Evolutionary conservation across 371 early-diverging fungal species (phyloP), one percentile per base, ranked within the genome.

Genomic region (Mucor saturninus): DNA sequence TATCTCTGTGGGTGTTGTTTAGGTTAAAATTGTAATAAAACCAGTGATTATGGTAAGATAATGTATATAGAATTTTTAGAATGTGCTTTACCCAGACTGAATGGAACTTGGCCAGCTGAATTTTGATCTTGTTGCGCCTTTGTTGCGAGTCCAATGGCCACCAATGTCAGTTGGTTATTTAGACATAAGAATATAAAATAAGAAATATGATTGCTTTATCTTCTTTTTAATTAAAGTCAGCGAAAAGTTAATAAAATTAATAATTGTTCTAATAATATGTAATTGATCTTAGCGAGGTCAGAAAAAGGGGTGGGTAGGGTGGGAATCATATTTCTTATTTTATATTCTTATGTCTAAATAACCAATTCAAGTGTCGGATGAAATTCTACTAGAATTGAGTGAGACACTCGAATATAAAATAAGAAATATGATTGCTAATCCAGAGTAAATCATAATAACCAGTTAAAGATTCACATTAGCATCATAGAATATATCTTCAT

Each of bases 371-470:
- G 45, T 30, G 43, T 43, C 56, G 45, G 7, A 35, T 35, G n/a
- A 35, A 35, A 35, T 35, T 35, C 35, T 35, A 3, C 35, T 35
- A 35, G 35, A 35, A 35, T 58, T 58, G 26, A 15, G 28, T 59
- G 37, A 59, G 59, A 59, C 50, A 39, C 40, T 49, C 50, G 13
- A 59, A 59, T 51, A 35, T 31, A 51, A 51, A 59, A 51, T 49
- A 59, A 49, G 52, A 39, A 15, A 51, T 50, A 38, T 51, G 52
- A 59, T 49, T 58, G 48, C 49, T 58, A 45, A 56, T 43, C 45
- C 45, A 56, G 42, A 43, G 56, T 29, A 43, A 42, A 50, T 6
- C 43, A 13, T 21, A 48, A 21, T 26, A 10, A 11, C 29, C 31
- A 50, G 5, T 48, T 3, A 48, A 48, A 48, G 48, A 28, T 30